Evolutionary conservation across 495 filamentous ascomycete genomes (phyloP), one percentile per base, ranked within the genome.

Genomic region (Trichoderma reesei): DNA sequence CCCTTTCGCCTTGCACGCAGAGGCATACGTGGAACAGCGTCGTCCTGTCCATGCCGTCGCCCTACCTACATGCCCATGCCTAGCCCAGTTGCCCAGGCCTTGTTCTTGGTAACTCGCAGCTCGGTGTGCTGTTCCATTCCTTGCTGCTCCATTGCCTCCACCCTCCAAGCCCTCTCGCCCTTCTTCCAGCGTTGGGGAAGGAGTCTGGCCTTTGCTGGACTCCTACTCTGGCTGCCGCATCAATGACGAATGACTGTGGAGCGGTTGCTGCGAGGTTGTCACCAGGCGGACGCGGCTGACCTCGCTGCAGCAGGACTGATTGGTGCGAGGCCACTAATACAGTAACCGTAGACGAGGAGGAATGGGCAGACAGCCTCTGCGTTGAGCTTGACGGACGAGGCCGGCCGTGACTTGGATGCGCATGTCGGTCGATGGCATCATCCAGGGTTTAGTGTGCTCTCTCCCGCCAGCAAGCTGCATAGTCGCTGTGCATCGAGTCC

Each of bases 21-120:
- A 56, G 51, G 51, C 31, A 31, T 56, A 56, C 51, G 51, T 56
- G 51, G 51, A 56, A 56, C 51, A 6, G 51, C 51, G 51, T 56
- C 51, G 51, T 56, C 51, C 51, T 56, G 51, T 56, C 51, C 51
- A 56, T 56, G 51, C 51, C 31, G 20, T 56, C 51, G 51, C 51
- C 51, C 51, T 56, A 56, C 51, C 31, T 56, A 39, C 5, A 39
- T n/a, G n/a, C n/a, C n/a, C n/a, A n/a, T n/a, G n/a, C n/a, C n/a
- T n/a, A n/a, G n/a, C n/a, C n/a, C n/a, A n/a, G n/a, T n/a, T n/a
- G n/a, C n/a, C n/a, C n/a, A n/a, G n/a, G n/a, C n/a, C n/a, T n/a
- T n/a, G n/a, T n/a, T n/a, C n/a, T n/a, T 39, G 10, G 37, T 48
- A 56, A 33, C 51, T 56, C 51, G 51, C 6, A 56, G 9, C 4